phyloP scores from a whole-genome alignment of 306 rosid species.

The Lotus japonicus region DNA sequence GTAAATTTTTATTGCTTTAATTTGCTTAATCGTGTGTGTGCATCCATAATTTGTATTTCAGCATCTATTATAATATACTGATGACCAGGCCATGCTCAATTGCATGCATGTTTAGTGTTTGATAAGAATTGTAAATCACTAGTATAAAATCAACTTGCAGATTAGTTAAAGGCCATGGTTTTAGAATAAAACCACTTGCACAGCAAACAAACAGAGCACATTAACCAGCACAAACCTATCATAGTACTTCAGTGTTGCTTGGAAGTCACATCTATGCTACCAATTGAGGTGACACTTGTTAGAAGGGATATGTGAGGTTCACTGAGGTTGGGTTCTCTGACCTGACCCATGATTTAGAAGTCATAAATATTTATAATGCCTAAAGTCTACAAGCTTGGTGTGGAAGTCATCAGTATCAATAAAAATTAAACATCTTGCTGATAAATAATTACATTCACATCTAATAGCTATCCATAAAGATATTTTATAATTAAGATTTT shows the following conservation, averaged over 20 bases:
- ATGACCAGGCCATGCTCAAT: too few species aligned
- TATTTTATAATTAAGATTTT: too few species aligned
- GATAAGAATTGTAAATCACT: background rate
- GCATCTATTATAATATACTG: too few species aligned
- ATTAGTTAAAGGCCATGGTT: background rate
- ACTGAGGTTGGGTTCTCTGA: too few species aligned
- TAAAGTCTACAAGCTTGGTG: slow-evolving; percentile 3
- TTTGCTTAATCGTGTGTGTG: too few species aligned
- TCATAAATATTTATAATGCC: too few species aligned
- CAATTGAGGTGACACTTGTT: background rate
- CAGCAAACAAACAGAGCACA: background rate
- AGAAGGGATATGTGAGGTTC: background rate
- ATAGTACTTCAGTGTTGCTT: slow-evolving; percentile 21
- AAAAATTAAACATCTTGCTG: too few species aligned
- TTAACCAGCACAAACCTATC: background rate
- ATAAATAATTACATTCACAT: too few species aligned
- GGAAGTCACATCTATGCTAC: slow-evolving; percentile 14
- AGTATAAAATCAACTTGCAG: background rate
- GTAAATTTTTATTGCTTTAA: too few species aligned
- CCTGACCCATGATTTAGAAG: background rate
- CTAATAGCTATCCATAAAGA: too few species aligned
- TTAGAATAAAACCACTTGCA: slow-evolving; percentile 20
- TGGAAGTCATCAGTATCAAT: background rate
- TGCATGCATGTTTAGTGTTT: too few species aligned
- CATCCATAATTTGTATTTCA: too few species aligned